Evolutionary conservation across 306 rosid genomes (phyloP), one percentile per base, ranked within the genome.

Genomic region (Quercus dentata): DNA sequence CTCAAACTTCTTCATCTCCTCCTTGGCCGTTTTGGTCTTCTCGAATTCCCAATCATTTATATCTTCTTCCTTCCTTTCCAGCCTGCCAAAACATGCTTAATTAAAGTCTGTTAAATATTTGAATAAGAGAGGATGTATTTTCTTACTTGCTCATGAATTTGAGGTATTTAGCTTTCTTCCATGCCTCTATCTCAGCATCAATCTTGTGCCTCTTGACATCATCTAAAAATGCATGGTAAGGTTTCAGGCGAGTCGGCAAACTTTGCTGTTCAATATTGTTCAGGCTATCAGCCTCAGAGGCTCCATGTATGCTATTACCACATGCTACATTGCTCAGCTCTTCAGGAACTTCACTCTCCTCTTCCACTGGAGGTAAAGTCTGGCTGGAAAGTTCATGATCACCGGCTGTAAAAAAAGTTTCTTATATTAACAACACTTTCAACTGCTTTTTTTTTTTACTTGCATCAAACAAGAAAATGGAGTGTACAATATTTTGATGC

Each of bases 1-100:
- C 95, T 93, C 90, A 58, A 83, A 38, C 82, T 74, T 90, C 84
- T 85, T 86, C 91, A 88, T 87, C 73, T 86, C 79, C 68, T 88
- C 86, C 86, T 87, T 81, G 41, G 89, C 87, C 78, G 82, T 88
- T 55, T 62, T 84, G 10, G 85, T 85, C 63, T 93, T 74, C 68
- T 83, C 71, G 54, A 56, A 20, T 70, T 91, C 93, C 98, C 93
- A 90, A n/a, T 86, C 86, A 33, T 83, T 75, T 79, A 88, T 90
- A 8, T 81, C 86, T 6, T 88, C 82, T 86, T 88, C 94, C 73
- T 88, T 86, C 78, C 78, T 85, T 75, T 78, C 78, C 84, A 93
- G 71, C 76, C 91, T 91, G 83, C 73, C 62, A 73, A 61, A 25
- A 73, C 4, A 30, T 30, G 59, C 5, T 33, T 30, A 44, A 30